These are phyloP conservation scores for Alternaria viburni DNA, from an alignment of 2,329 filamentous ascomycete genomes.

Conservation along the genomic window DNA sequence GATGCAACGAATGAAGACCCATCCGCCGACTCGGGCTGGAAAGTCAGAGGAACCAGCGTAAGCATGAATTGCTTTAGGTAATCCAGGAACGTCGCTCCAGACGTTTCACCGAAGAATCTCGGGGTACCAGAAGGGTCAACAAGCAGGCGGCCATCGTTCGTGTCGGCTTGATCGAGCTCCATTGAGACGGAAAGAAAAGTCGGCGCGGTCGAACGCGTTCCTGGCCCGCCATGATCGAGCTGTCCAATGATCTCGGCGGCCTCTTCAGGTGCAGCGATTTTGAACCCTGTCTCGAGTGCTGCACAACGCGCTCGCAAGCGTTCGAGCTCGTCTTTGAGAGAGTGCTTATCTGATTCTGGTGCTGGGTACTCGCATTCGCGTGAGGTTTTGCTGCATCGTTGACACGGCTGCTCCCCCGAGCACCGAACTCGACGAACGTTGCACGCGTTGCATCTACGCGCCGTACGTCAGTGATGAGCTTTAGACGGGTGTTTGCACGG, in stretches of 20 bases:
- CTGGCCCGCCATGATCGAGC: conserved; percentile 13
- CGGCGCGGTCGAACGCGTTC: conserved; percentile 8
- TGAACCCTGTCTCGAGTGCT: conserved; percentile 24
- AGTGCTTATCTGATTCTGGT: conserved; percentile 24
- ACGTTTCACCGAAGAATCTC: conserved; percentile 33
- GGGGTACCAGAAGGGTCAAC: conserved; percentile 22
- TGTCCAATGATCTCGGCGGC: conserved; percentile 21
- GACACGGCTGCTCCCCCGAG: conserved; percentile 35
- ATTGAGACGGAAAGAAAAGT: conserved; percentile 12
- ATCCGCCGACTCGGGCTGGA: conserved; percentile 20
- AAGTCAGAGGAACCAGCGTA: conserved; percentile 26
- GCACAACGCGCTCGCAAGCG: conserved; percentile 29
- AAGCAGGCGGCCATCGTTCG: conserved; percentile 26
- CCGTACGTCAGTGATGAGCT: conserved; percentile 6
- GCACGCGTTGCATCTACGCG: conserved; percentile 33
- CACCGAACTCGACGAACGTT: conserved; percentile 35
- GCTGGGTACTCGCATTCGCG: conserved; percentile 33
- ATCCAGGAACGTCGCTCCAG: conserved; percentile 36
- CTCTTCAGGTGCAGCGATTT: conserved; percentile 20
- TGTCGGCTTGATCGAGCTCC: conserved; percentile 8
- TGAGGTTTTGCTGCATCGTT: conserved; percentile 23
- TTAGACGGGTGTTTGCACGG: neutral
- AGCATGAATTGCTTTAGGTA: conserved; percentile 35
- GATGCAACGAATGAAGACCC: conserved; percentile 28
- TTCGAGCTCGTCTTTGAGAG: conserved; percentile 30